Conservation (phyloP, 495 filamentous ascomycete species). For the Penicillium argentinense region DNA sequence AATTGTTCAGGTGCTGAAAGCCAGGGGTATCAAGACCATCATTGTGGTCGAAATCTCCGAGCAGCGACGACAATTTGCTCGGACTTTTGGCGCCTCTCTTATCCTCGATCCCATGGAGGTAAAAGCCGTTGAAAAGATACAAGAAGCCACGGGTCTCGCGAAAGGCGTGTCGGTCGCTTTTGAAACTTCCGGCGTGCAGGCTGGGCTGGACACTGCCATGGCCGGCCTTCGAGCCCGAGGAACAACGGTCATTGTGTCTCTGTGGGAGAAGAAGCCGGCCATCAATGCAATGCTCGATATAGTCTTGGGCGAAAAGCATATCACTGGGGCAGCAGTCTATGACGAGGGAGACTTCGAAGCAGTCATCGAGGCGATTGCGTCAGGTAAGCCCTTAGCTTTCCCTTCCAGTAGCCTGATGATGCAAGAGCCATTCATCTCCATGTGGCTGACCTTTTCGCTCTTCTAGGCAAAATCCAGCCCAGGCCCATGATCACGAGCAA, state of each 20-base stretch:
- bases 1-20: slow-evolving; percentile 56
- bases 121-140: slow-evolving; percentile 21
- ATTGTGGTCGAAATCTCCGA: slow-evolving; percentile 44
- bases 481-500: slow-evolving; percentile 56
- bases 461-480: slow-evolving; percentile 26
- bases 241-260: slow-evolving; percentile 25
- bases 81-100: slow-evolving; percentile 21
- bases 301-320: slow-evolving; percentile 26
- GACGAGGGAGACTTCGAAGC: slow-evolving; percentile 53
- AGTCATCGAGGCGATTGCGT: slow-evolving; percentile 53
- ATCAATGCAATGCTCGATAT: slow-evolving; percentile 22
- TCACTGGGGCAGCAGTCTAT: slow-evolving; percentile 35
- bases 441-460: neutral
- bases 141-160: slow-evolving; percentile 11
- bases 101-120: slow-evolving; percentile 20
- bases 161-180: slow-evolving; percentile 24
- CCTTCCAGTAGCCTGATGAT: neutral
- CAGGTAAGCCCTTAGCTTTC: slow-evolving; percentile 31
- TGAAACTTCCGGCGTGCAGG: slow-evolving; percentile 31
- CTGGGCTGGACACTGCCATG: slow-evolving; percentile 28
- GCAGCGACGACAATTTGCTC: slow-evolving; percentile 17
- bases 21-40: slow-evolving; percentile 49
- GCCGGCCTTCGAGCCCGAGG: slow-evolving; percentile 19
- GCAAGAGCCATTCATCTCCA: neutral
- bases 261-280: slow-evolving; percentile 26